These are phyloP conservation scores for Chalciporus piperatus DNA, from an alignment of 768 basidiomycete species.

Conservation along the genomic window DNA sequence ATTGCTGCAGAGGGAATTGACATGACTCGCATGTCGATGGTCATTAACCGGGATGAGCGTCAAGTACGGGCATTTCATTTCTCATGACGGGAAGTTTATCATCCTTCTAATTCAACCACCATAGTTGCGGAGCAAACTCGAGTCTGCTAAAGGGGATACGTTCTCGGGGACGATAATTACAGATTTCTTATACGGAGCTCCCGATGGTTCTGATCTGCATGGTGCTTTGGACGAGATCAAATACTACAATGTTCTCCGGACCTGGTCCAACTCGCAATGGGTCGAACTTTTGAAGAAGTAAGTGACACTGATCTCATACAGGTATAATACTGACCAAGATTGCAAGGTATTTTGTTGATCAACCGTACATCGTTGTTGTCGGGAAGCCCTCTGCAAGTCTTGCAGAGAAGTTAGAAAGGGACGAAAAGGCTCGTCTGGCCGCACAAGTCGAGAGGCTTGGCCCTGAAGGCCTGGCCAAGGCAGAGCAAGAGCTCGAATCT, in stretches of 20 bases:
- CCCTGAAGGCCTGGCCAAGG: constrained; percentile 72
- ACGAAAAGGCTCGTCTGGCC: constrained; percentile 75
- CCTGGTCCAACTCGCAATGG: constrained; percentile 81
- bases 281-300: constrained; percentile 70
- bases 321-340: constrained; percentile 7
- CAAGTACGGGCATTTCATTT: constrained; percentile 49
- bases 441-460: constrained; percentile 71
- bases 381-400: constrained; percentile 88
- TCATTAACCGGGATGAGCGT: constrained; percentile 84
- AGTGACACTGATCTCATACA: constrained; percentile 19
- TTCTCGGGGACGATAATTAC: constrained; percentile 73
- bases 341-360: constrained; percentile 74
- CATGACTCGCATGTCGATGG: constrained; percentile 85
- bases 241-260: constrained; percentile 61
- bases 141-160: constrained; percentile 78
- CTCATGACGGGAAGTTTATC: neutral
- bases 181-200: constrained; percentile 84
- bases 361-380: constrained; percentile 68
- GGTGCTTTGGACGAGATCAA: constrained; percentile 75
- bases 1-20: constrained; percentile 79
- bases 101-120: constrained; percentile 3
- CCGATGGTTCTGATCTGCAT: constrained; percentile 76
- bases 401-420: constrained; percentile 73
- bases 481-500: constrained; percentile 63
- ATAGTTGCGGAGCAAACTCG: constrained; percentile 79